Evolutionary conservation across 768 basidiomycete species (phyloP).

Genomic region (Arthromyces matolae): DNA sequence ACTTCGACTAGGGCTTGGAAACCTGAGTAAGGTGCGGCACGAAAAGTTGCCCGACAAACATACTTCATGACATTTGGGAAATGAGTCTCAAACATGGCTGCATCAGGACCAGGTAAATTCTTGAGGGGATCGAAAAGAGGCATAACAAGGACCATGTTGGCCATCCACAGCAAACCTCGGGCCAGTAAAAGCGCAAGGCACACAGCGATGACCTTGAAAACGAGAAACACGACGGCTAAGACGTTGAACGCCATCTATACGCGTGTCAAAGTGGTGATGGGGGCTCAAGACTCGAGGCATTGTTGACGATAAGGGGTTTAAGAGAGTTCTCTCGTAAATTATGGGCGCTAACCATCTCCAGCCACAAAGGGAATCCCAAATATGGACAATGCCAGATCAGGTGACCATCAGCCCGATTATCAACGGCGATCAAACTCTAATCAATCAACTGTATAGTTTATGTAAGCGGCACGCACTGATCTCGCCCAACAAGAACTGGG

Average conservation of each 20-base stretch:
- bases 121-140: conserved; percentile 47
- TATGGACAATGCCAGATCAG: conserved; percentile 54
- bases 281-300: no score
- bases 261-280: no score
- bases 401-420: conserved; percentile 33
- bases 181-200: conserved; percentile 30
- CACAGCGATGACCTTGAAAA: conserved; percentile 26
- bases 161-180: conserved; percentile 35
- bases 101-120: conserved; percentile 46
- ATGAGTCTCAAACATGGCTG: conserved; percentile 38
- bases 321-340: no score
- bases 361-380: conserved; percentile 10
- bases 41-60: conserved; percentile 15
- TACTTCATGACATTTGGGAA: conserved; percentile 45
- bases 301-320: no score
- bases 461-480: conserved; percentile 24
- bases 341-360: conserved; percentile 4
- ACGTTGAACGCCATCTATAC: conserved; percentile 5
- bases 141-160: conserved; percentile 40
- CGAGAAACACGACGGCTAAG: conserved; percentile 7
- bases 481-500: conserved; percentile 10
- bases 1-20: conserved; percentile 39
- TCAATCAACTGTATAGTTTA: conserved; percentile 36
- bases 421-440: conserved; percentile 34
- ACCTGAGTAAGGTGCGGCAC: not conserved